These are phyloP conservation scores for Hypoxylon fuscum DNA, from an alignment of 495 filamentous ascomycete genomes.

Conservation along the genomic window DNA sequence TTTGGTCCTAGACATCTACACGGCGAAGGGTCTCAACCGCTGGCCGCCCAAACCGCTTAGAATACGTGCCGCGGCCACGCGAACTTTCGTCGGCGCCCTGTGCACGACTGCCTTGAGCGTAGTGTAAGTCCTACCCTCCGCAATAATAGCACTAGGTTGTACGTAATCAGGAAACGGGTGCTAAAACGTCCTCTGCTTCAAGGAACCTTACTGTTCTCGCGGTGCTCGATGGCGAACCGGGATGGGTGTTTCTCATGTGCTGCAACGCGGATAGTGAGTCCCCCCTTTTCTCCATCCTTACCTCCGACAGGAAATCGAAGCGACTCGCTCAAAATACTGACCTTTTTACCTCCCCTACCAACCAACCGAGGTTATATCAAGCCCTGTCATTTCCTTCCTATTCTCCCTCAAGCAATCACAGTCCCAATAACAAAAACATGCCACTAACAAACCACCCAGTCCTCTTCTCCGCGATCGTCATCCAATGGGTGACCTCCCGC, in stretches of 20 bases:
- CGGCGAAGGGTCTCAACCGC: constrained; percentile 48
- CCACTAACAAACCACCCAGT: constrained; percentile 41
- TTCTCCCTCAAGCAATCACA: no score
- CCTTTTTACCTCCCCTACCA: background rate
- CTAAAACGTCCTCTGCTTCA: constrained; percentile 1
- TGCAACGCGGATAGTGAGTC: constrained; percentile 63
- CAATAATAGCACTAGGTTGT: background rate
- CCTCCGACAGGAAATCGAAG: no score
- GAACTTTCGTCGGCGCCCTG: constrained; percentile 61
- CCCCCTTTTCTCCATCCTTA: background rate
- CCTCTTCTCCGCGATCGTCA: constrained; percentile 60
- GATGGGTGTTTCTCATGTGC: constrained; percentile 66
- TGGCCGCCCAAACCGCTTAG: constrained; percentile 43
- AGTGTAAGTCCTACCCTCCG: constrained; percentile 45
- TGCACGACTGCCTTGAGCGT: constrained; percentile 59
- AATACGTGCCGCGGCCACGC: constrained; percentile 51
- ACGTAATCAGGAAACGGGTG: background rate
- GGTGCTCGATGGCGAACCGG: constrained; percentile 61
- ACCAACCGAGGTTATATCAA: no score
- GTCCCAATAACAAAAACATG: no score
- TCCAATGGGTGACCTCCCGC: constrained; percentile 64
- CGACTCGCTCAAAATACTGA: background rate
- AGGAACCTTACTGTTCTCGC: constrained; percentile 63
- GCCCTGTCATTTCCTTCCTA: no score
- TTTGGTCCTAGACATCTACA: constrained; percentile 47